Base-by-base conservation (phyloP, 2,329 filamentous ascomycete species). In the Stachybotrys chartarum region DNA sequence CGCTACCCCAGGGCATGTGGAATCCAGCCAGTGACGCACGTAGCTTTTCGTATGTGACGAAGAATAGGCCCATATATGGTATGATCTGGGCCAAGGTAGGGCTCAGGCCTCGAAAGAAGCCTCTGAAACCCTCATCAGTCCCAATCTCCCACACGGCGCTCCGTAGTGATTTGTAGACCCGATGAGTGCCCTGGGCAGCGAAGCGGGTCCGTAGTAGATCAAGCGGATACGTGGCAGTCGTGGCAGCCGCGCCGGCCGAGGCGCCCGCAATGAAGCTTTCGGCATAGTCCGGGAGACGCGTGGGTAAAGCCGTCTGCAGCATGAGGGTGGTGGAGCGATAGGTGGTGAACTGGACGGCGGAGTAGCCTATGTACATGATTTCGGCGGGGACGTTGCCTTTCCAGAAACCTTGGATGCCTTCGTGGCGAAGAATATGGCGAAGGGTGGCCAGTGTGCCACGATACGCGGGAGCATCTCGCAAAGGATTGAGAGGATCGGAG, bases 351-450 rank as follows among this genome's bases (percentile, higher is more conserved):
- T 99, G 94, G 39, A 90, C 78, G 59, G 88, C 88, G 59, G 90
- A 87, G 74, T 97, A 99, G 70, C 85, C 87, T 61, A 99, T 80
- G 75, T 99, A 99, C 75, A 99, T 85, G 59, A 94, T 75, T 78
- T 97, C 94, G 53, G 94, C 94, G 45, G 94, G 92, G 57, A 99
- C 85, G 69, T 99, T 99, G 69, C 94, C 94, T 78, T 97, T 97
- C 94, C 94, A 99, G 60, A 99, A 81, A 32, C 85, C 88, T 54
- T 87, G 87, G 61, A 97, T 68, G 47, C 94, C 94, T 70, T 99
- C 94, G 65, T 91, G 79, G 31, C 76, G 77, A 53, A 93, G 70
- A 65, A 97, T 97, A 58, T 87, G 82, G 56, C 80, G 81, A 68
- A 96, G 77, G 1, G 91, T 96, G 11, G 82, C 79, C 46, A 91